A percentile compares a stretch with the other conserved stretches of the same genome.
phyloP scores from a whole-genome alignment of 2,329 filamentous ascomycete species.

The Fusarium nisikadoi region DNA sequence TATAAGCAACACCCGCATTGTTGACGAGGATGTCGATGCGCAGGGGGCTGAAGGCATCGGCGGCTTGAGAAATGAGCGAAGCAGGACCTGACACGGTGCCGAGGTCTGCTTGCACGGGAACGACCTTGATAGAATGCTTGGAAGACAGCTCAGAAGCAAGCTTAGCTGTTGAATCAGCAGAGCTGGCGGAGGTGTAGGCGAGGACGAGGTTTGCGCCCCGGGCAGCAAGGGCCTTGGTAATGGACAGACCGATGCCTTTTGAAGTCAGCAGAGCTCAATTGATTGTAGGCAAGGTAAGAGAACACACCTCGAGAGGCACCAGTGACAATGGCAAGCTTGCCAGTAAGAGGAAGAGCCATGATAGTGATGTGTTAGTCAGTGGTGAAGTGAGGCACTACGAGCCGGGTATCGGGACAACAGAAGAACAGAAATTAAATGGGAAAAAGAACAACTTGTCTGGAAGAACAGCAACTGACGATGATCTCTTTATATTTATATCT shows the following conservation, averaged over 20 bases:
- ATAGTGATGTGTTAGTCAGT: conserved; percentile 1
- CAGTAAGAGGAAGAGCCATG: conserved; percentile 66
- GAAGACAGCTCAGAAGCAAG: conserved; percentile 40
- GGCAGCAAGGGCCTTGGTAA: conserved; percentile 41
- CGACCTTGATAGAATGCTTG: conserved; percentile 67
- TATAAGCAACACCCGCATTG: conserved; percentile 77
- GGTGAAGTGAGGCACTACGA: neutral
- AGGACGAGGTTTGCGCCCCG: conserved; percentile 44
- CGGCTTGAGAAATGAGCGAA: conserved; percentile 40
- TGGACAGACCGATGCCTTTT: conserved; percentile 40
- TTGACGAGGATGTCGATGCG: conserved; percentile 77
- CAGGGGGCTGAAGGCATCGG: conserved; percentile 38
- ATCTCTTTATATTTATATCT: conserved; percentile 14
- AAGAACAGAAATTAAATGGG: neutral
- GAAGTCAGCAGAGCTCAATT: conserved; percentile 3
- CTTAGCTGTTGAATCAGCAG: conserved; percentile 29
- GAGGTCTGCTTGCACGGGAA: conserved; percentile 70
- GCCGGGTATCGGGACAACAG: conserved; percentile 9
- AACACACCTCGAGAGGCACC: conserved; percentile 78
- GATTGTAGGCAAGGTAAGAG: neutral
- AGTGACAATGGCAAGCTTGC: conserved; percentile 82
- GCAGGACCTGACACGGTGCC: conserved; percentile 37
- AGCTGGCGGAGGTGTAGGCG: conserved; percentile 39
- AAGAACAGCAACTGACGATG: neutral
- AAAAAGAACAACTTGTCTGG: neutral